These are phyloP conservation scores for Pascua guehoae DNA, from an alignment of 1,284 basidiomycete genomes.

Conservation along the genomic window DNA sequence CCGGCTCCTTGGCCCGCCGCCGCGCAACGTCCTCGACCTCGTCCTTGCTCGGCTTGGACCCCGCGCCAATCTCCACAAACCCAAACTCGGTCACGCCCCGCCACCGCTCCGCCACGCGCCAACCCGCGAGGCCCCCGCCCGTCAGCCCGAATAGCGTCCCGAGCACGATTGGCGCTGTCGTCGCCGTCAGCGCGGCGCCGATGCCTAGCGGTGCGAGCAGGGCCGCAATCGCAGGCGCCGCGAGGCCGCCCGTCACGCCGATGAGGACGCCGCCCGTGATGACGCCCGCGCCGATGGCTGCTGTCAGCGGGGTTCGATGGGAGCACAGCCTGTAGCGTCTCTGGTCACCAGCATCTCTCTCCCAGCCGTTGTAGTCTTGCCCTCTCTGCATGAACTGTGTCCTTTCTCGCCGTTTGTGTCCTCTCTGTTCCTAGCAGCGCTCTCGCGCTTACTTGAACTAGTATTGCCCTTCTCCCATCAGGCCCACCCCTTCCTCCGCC, in stretches of 20 bases:
- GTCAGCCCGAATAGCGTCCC: constrained; percentile 56
- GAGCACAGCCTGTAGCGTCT: too few relatives aligned
- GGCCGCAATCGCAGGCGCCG: constrained; percentile 54
- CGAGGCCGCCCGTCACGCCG: constrained; percentile 56
- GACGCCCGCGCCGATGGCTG: constrained; percentile 54
- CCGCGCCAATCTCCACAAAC: constrained; percentile 51
- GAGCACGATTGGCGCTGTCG: constrained; percentile 52
- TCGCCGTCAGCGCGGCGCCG: constrained; percentile 48
- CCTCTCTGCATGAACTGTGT: too few relatives aligned
- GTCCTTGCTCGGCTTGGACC: constrained; percentile 37
- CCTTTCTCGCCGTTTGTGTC: too few relatives aligned
- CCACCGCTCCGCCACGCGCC: constrained; percentile 53
- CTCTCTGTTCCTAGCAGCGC: too few relatives aligned
- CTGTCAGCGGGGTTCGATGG: neutral
- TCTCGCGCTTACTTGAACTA: too few relatives aligned
- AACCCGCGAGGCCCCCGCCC: constrained; percentile 54
- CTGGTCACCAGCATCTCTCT: too few relatives aligned
- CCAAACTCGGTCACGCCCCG: constrained; percentile 54
- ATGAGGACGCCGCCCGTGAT: constrained; percentile 51
- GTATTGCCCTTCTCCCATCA: too few relatives aligned
- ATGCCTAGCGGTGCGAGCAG: constrained; percentile 52
- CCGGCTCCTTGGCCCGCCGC: constrained; percentile 7
- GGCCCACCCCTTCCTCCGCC: too few relatives aligned
- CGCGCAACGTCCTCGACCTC: constrained; percentile 37
- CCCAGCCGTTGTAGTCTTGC: too few relatives aligned